Evolutionary conservation across 2,329 filamentous ascomycete genomes (phyloP), one percentile per base, ranked within the genome.

Genomic region (Trichoderma arundinaceum): DNA sequence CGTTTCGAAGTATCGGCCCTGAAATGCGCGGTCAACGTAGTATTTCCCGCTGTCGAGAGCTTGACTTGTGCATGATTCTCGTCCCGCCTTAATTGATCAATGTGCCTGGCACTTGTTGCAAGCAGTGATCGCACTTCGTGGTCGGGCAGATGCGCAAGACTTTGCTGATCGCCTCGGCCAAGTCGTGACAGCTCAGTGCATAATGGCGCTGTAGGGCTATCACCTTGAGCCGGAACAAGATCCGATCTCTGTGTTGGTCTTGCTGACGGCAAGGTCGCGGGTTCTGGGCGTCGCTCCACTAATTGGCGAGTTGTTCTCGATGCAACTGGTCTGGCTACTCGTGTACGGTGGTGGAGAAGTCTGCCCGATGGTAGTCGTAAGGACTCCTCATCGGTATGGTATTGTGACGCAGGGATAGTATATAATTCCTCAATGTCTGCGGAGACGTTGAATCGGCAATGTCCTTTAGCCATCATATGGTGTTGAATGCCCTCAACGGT

Each of bases 391-490:
- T 68, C 58, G 46, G 63, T 63, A 19, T 65, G 58, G n/a, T 66
- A 67, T 17, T 33, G 41, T 33, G 17, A 19, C 6, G 28, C 58
- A 1, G 70, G 60, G 33, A 76, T 70, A n/a, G 79, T 73, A 64
- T 80, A 82, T 59, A 83, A 82, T 2, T 81, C 78, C 28, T 72
- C 69, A 12, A 76, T 77, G 44, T 83, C 79, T 1, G 75, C 74
- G n/a, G 72, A 60, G 0, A 80, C 70, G n/a, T 82, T 74, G 43
- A 84, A 77, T 4, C 74, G 78, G 68, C 82, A 85, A 66, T 85
- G 83, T 0, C 81, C 78, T 46, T 83, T 85, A 7, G 75, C 78
- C 0, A 73, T 66, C 83, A 85, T 86, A 67, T 85, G 84, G 35
- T 84, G 82, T 58, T 83, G 82, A 0, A 81, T 77, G 0, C 78